A percentile compares a stretch with the other conserved stretches of the same genome.
Evolutionary conservation across 495 filamentous ascomycete species (phyloP).

Genomic region (Halenospora varia): DNA sequence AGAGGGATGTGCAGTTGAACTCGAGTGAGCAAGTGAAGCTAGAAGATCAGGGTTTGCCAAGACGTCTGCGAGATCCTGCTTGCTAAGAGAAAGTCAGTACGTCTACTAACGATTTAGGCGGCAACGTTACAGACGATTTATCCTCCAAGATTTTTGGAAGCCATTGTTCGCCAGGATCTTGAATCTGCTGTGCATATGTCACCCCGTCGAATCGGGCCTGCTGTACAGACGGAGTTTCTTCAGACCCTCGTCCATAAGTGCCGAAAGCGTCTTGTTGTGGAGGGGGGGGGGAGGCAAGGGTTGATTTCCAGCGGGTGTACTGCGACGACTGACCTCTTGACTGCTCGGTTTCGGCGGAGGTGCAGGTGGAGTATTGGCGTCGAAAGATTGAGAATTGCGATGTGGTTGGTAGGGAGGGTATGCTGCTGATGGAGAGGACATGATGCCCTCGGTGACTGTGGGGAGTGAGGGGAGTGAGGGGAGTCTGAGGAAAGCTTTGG

Average conservation of each 20-base stretch:
- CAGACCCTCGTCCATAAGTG: conserved; percentile 9
- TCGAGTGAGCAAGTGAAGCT: conserved; percentile 59
- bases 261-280: conserved; percentile 30
- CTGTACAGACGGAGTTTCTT: conserved; percentile 8
- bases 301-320: conserved; percentile 44
- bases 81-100: conserved; percentile 27
- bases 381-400: conserved; percentile 24
- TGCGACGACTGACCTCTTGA: conserved; percentile 64
- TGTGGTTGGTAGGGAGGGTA: conserved; percentile 23
- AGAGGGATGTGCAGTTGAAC: conserved; percentile 62
- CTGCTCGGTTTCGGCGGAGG: conserved; percentile 70
- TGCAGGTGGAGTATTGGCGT: conserved; percentile 56
- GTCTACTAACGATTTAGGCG: neutral
- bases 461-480: neutral
- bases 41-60: conserved; percentile 56
- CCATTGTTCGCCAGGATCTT: conserved; percentile 57
- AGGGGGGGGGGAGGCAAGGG: conserved; percentile 38
- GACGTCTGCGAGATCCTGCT: conserved; percentile 63
- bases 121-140: conserved; percentile 58
- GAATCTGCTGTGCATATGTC: conserved; percentile 16
- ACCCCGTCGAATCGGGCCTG: conserved; percentile 10
- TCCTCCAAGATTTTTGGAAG: conserved; percentile 65
- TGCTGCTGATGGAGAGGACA: conserved; percentile 16
- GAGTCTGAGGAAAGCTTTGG: neutral
- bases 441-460: conserved; percentile 2